A percentile compares a stretch with the other conserved stretches of the same genome.
These are phyloP conservation scores for Fusarium liriodendri DNA, from an alignment of 2,329 filamentous ascomycete species.

Conservation along the genomic window DNA sequence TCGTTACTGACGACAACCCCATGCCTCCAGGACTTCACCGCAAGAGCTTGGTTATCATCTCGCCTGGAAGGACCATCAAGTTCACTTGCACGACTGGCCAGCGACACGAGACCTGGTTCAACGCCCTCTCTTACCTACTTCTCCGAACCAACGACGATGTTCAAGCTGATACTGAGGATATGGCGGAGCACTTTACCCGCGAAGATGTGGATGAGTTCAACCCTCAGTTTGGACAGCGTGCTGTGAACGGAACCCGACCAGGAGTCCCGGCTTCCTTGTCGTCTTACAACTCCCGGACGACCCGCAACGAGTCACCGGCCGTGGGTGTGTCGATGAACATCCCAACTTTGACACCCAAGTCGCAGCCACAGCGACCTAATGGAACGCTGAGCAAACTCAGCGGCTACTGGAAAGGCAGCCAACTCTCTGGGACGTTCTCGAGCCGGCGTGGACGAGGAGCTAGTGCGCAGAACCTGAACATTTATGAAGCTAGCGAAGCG, in stretches of 20 bases:
- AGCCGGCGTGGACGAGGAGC: constrained; percentile 65
- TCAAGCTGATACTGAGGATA: constrained; percentile 70
- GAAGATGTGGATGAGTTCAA: constrained; percentile 86
- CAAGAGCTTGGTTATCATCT: constrained; percentile 91
- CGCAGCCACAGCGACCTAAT: constrained; percentile 49
- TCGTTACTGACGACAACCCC: constrained; percentile 94
- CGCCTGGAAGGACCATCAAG: constrained; percentile 88
- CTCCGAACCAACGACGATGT: constrained; percentile 77
- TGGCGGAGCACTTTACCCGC: constrained; percentile 66
- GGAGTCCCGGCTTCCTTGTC: constrained; percentile 75
- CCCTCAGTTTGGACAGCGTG: constrained; percentile 62
- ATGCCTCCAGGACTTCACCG: constrained; percentile 94
- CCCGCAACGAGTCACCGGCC: constrained; percentile 72
- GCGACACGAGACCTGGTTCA: constrained; percentile 98
- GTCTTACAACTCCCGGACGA: constrained; percentile 82
- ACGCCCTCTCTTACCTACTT: constrained; percentile 92
- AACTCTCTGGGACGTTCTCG: constrained; percentile 61
- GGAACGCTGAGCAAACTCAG: constrained; percentile 70
- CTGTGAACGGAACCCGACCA: constrained; percentile 55
- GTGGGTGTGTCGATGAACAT: constrained; percentile 62
- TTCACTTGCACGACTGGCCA: constrained; percentile 95
- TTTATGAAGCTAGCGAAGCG: constrained; percentile 71
- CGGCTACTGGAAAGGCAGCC: constrained; percentile 67
- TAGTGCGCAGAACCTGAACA: constrained; percentile 56
- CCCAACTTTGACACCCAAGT: constrained; percentile 67